Base-by-base conservation (phyloP, 805 yeast genomes). In the Isabelozyma pseudorhagii region DNA sequence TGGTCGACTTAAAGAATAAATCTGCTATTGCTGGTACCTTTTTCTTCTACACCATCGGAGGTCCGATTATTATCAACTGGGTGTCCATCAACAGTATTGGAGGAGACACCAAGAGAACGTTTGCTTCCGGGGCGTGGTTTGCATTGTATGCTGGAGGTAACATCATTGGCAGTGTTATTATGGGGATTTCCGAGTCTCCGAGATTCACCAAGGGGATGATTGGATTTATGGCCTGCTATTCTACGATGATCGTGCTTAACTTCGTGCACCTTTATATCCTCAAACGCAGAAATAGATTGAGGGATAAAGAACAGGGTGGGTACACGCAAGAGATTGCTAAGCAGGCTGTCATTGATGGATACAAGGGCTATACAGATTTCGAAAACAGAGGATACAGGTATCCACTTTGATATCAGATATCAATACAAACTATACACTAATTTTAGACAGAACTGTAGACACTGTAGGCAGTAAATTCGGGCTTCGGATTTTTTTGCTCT, bases 381-480 rank as follows among this genome's bases (percentile, higher is more conserved):
- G 61, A 63, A 45, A 63, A 63, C 51, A 44, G 45, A 13, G 64
- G 64, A 3, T 63, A 59, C 48, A 52, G 64, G 46, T 63, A 63
- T 48, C 47, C 59, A 41, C 40, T 38, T 14, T 38, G 25, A 21
- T 21, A 21, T 21, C 25, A 21, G 25, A 21, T 21, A 21, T 21
- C 25, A 21, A 21, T 21, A 21, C 5, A 21, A 21, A 6, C 25
- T 21, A 21, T 4, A 21, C 5, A 6, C 6, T 21, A 6, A 21
- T 21, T 4, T 21, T 21, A 21, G 25, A 21, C 25, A 21, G 25
- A 21, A 21, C 25, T 21, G 25, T 21, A 21, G 25, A 21, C 25
- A 21, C 25, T 21, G 17, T 4, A 21, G 25, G 25, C 6, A 21
- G 25, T 21, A 21, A 21, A 21, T 21, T 21, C 25, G 25, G 25